Evolutionary conservation across 129 eudicot genomes (phyloP).

Genomic region (Artemisia annua): DNA sequence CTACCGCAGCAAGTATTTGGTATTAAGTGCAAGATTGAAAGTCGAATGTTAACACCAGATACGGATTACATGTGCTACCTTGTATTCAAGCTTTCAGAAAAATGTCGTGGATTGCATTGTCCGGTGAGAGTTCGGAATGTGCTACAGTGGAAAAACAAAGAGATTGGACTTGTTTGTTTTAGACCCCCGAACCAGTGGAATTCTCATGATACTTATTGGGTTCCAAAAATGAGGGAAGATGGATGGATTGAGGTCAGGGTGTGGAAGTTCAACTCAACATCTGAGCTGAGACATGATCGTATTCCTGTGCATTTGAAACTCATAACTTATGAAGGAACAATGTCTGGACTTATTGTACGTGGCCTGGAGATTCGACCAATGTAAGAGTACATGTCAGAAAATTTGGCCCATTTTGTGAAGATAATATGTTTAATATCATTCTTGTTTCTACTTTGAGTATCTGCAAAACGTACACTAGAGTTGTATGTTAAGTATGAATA

Average conservation of each 20-base stretch:
- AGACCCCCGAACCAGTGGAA: background rate
- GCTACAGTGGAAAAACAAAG: background rate
- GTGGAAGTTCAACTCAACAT: background rate
- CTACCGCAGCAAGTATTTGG: slow-evolving; percentile 19
- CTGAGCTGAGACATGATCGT: background rate
- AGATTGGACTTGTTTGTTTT: background rate
- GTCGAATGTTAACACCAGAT: slow-evolving; percentile 3
- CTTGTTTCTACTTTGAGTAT: no score
- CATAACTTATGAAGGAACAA: background rate
- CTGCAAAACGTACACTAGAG: no score
- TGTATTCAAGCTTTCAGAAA: slow-evolving; percentile 19
- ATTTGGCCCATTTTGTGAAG: no score
- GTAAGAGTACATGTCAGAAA: no score
- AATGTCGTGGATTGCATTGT: background rate
- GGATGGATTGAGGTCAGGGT: slow-evolving; percentile 27
- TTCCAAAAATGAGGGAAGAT: slow-evolving; percentile 17
- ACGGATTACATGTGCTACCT: slow-evolving; percentile 2
- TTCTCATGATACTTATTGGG: background rate
- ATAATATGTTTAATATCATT: no score
- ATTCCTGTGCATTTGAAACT: background rate
- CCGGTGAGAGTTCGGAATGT: slow-evolving; percentile 11
- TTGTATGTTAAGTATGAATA: no score
- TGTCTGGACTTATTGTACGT: background rate
- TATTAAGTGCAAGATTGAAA: slow-evolving; percentile 15
- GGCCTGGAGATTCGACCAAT: no score